Base-by-base conservation (phyloP, 257 asterid species). In the Jacaranda mimosifolia region DNA sequence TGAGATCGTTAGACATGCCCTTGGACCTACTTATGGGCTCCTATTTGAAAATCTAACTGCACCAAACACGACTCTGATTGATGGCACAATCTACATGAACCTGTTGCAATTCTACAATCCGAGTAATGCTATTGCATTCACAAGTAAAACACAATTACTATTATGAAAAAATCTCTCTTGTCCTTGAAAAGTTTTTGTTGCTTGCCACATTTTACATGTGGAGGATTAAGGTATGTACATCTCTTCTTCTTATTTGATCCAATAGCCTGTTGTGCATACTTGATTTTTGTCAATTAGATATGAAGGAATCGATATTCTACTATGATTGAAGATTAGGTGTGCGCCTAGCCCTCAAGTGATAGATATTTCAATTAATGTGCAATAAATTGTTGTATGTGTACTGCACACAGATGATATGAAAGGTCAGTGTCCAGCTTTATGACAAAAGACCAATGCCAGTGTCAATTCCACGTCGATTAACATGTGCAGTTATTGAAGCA, bases 401-500 rank as follows among this genome's bases (percentile, higher is more conserved):
- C 77, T 52, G 43, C 19, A 58, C 73, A 74, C 88, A 95, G 99
- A 93, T 68, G 98, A 88, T 63, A 93, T 95, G 97, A n/a, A 79
- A 81, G 60, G 89, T 95, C 56, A 73, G 79, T 63, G 91, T 93
- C 82, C 94, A 95, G 78, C 85, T 91, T 63, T 90, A 85, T 71
- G 90, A 91, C 77, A 92, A 86, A 70, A 88, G 79, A 66, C 91
- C 98, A 69, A 81, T 90, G 88, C 88, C 98, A 70, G 99, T 91
- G 74, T 83, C 96, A 43, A 84, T 95, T 80, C 99, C 99, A 45
- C 69, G 65, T 62, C 85, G 86, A 79, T 97, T 87, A 73, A 90
- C 92, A 13, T 95, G 97, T 77, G 90, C 93, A 21, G 96, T 94
- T 85, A 88, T 85, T 6, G 97, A 90, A 85, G 93, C 98, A 71